Percentiles rank a stretch among this genome's conserved stretches.
Evolutionary conservation across 2,329 filamentous ascomycete genomes (phyloP).

Genomic region (Penicillium sp.): DNA sequence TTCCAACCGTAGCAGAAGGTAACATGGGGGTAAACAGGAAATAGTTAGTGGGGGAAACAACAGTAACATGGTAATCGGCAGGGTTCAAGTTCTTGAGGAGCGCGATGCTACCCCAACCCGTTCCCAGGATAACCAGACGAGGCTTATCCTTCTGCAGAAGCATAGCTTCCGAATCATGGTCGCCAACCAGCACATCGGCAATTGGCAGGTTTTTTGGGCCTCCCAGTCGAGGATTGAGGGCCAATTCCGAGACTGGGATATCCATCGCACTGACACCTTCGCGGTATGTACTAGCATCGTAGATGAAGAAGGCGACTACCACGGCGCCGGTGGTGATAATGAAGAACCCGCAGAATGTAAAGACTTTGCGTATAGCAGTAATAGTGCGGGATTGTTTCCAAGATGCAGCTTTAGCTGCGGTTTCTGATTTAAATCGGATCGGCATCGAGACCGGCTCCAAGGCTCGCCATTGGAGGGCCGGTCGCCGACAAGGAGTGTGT

Average conservation of each 20-base stretch:
- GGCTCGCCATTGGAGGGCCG: slow-evolving; percentile 18
- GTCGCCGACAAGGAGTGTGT: slow-evolving; percentile 21
- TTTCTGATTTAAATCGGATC: slow-evolving; percentile 33
- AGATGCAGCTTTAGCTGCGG: slow-evolving; percentile 19
- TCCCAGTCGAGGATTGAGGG: slow-evolving; percentile 74
- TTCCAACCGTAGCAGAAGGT: slow-evolving; percentile 93
- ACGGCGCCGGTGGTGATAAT: slow-evolving; percentile 66
- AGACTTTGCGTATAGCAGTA: slow-evolving; percentile 63
- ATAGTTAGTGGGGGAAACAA: slow-evolving; percentile 92
- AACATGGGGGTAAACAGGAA: slow-evolving; percentile 99
- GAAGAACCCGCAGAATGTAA: slow-evolving; percentile 72
- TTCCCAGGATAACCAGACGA: slow-evolving; percentile 84
- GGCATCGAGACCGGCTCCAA: slow-evolving; percentile 21
- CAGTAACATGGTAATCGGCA: slow-evolving; percentile 91
- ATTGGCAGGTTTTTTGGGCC: slow-evolving; percentile 96
- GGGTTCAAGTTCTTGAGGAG: slow-evolving; percentile 85
- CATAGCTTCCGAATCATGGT: slow-evolving; percentile 74
- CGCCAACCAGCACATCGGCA: slow-evolving; percentile 80
- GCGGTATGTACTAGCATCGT: slow-evolving; percentile 88
- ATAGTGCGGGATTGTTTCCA: slow-evolving; percentile 32
- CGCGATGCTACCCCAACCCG: slow-evolving; percentile 92
- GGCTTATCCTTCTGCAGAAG: slow-evolving; percentile 79
- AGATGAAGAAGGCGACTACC: slow-evolving; percentile 83
- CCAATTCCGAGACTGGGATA: slow-evolving; percentile 78
- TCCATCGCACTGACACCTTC: slow-evolving; percentile 66